A percentile compares a stretch with the other conserved stretches of the same genome.
Evolutionary conservation across 345 rosid species (phyloP).

Genomic region (Syzygium jambos): DNA sequence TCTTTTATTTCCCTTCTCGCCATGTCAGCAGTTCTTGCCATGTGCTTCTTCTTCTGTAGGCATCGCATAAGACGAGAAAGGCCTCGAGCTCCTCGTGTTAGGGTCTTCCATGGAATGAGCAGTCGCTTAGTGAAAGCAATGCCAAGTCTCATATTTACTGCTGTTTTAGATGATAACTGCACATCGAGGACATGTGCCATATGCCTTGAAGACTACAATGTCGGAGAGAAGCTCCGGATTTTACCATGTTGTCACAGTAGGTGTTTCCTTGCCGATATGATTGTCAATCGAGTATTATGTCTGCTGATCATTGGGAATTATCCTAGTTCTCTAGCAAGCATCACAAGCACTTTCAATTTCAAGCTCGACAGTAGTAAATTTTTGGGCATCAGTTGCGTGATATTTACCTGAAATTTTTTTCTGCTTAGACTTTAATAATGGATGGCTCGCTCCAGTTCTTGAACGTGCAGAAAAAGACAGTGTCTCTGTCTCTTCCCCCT

Average conservation of each 20-base stretch:
- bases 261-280: slow-evolving; percentile 9
- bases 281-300: not conserved
- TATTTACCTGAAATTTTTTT: not conserved
- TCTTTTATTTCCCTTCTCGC: slow-evolving; percentile 84
- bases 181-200: slow-evolving; percentile 87
- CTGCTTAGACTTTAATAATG: not conserved
- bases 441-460: not conserved
- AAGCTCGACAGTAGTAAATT: not conserved
- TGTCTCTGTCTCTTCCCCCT: not conserved
- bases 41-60: slow-evolving; percentile 88
- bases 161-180: slow-evolving; percentile 76
- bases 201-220: slow-evolving; percentile 88
- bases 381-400: not conserved
- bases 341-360: not conserved
- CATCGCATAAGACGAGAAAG: slow-evolving; percentile 61
- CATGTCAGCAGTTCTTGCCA: slow-evolving; percentile 88
- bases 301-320: not conserved
- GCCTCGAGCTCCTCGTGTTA: slow-evolving; percentile 43
- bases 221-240: slow-evolving; percentile 90
- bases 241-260: slow-evolving; percentile 92
- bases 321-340: not conserved
- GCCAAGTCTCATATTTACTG: slow-evolving; percentile 79
- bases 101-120: slow-evolving; percentile 94
- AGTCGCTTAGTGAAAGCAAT: slow-evolving; percentile 84
- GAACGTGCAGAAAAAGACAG: not conserved